phyloP scores from a whole-genome alignment of 306 rosid species.

The Sindora glabra region DNA sequence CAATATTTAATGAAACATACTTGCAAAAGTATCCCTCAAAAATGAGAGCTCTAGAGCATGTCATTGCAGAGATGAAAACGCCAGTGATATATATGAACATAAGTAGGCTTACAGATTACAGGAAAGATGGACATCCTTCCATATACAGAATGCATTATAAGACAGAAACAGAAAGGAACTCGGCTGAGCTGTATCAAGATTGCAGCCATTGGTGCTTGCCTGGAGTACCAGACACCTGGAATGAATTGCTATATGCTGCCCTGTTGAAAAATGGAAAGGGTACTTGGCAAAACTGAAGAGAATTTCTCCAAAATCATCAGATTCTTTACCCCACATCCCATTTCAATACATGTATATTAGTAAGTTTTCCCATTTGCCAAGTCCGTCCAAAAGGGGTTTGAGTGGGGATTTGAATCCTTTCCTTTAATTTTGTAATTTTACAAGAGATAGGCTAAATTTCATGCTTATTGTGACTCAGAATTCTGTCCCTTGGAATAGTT shows the following conservation, averaged over 20 bases:
- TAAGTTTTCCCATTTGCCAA: no score
- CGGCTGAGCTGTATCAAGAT: slow-evolving; percentile 43
- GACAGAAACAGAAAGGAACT: slow-evolving; percentile 25
- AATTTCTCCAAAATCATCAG: no score
- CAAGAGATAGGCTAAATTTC: no score
- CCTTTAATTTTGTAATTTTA: no score
- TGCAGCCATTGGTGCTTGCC: slow-evolving; percentile 72
- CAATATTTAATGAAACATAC: slow-evolving; percentile 45
- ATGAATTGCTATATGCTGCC: slow-evolving; percentile 43
- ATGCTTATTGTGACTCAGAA: no score
- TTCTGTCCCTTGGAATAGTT: no score
- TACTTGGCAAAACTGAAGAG: slow-evolving; percentile 6
- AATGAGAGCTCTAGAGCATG: slow-evolving; percentile 72
- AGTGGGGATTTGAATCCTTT: no score
- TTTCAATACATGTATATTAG: no score
- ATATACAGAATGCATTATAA: slow-evolving; percentile 51
- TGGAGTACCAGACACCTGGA: slow-evolving; percentile 68
- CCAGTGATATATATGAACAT: slow-evolving; percentile 72
- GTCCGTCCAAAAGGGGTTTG: no score
- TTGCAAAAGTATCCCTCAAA: slow-evolving; percentile 63
- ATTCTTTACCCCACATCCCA: no score
- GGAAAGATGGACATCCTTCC: slow-evolving; percentile 93
- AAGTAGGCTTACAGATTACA: slow-evolving; percentile 74
- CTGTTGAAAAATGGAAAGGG: slow-evolving; percentile 25
- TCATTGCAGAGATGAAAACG: slow-evolving; percentile 60